Percentiles rank a stretch among this genome's conserved stretches.
Evolutionary conservation across 1,139 yeast genomes (phyloP).

Genomic region (Blastobotrys ciferrii): DNA sequence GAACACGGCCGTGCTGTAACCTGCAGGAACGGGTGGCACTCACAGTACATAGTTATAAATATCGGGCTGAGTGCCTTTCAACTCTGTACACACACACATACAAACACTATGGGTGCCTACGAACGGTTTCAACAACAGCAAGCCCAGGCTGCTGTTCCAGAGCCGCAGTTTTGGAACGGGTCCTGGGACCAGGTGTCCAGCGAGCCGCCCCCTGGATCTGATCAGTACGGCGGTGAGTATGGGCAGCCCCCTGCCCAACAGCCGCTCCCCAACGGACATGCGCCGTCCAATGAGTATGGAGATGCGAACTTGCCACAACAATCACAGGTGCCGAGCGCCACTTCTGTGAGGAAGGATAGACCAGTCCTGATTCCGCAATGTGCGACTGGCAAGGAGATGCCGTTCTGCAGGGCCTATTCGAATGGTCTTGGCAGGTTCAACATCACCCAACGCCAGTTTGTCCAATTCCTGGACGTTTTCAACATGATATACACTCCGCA

Average conservation of each 20-base stretch:
- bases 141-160: slow-evolving; percentile 3
- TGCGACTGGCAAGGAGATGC: slow-evolving; percentile 5
- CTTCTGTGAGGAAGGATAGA: slow-evolving; percentile 1
- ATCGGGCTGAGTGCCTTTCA: not conserved
- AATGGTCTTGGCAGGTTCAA: not conserved
- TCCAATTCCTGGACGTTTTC: slow-evolving; percentile 3
- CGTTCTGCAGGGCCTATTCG: slow-evolving; percentile 5
- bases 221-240: not conserved
- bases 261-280: not conserved
- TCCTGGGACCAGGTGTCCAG: slow-evolving; percentile 3
- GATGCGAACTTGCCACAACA: not conserved
- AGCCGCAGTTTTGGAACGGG: slow-evolving; percentile 8
- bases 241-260: not conserved
- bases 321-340: not conserved
- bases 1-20: slow-evolving; percentile 2
- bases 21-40: slow-evolving; percentile 9
- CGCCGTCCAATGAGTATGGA: not conserved
- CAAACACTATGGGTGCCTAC: not conserved
- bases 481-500: not conserved
- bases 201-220: slow-evolving; percentile 2
- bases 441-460: slow-evolving; percentile 3
- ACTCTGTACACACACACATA: not conserved
- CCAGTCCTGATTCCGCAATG: slow-evolving; percentile 5
- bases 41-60: not conserved
- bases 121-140: not conserved